These are phyloP conservation scores for Pichia nakasei DNA, from an alignment of 805 yeast genomes.

Conservation along the genomic window DNA sequence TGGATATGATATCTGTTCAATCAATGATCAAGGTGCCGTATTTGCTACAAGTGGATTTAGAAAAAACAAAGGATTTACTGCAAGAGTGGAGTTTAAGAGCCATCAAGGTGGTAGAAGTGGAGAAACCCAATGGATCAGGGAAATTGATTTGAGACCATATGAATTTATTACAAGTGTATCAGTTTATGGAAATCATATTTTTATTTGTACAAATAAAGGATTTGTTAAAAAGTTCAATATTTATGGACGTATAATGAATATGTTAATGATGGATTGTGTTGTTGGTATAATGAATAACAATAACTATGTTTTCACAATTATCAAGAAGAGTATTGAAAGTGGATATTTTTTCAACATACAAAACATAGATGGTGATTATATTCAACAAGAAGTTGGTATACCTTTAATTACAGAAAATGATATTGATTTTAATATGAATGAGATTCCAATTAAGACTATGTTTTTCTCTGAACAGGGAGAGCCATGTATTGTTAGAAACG, in stretches of 20 bases:
- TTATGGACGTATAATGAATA: constrained; percentile 61
- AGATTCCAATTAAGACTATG: constrained; percentile 41
- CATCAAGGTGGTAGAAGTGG: constrained; percentile 63
- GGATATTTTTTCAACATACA: constrained; percentile 22
- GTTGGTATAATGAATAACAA: constrained; percentile 61
- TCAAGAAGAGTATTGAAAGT: constrained; percentile 7
- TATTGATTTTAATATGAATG: constrained; percentile 4
- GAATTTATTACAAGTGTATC: constrained; percentile 66
- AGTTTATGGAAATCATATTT: constrained; percentile 49
- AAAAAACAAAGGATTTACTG: constrained; percentile 20
- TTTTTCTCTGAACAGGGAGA: constrained; percentile 86
- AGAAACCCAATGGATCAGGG: constrained; percentile 65
- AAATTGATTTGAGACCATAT: constrained; percentile 27
- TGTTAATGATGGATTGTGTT: constrained; percentile 66
- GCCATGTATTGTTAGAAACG: constrained; percentile 80
- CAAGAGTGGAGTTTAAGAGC: constrained; percentile 50
- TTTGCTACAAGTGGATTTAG: constrained; percentile 39
- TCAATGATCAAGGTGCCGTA: constrained; percentile 58
- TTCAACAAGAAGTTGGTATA: constrained; percentile 36
- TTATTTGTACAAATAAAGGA: constrained; percentile 71
- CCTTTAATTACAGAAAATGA: constrained; percentile 26
- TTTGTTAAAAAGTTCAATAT: constrained; percentile 61
- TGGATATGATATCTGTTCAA: constrained; percentile 65
- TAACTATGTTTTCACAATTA: constrained; percentile 45
- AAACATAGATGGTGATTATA: constrained; percentile 29